Base-by-base conservation (phyloP, 768 basidiomycete genomes). In the Polyporus arcularius region DNA sequence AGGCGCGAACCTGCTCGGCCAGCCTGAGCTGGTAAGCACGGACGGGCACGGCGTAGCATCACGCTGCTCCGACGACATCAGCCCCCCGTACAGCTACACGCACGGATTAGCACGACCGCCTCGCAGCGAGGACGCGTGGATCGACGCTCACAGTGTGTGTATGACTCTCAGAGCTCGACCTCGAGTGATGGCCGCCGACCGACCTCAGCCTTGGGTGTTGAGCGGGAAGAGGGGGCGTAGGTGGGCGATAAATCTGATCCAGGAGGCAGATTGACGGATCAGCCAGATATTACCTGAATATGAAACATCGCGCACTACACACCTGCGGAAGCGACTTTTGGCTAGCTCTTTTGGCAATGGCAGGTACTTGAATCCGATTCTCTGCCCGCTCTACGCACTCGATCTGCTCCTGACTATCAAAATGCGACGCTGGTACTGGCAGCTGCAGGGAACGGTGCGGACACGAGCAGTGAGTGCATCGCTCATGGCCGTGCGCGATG, bases 151-250 rank as follows among this genome's bases (percentile, higher is more conserved):
- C 61, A 6, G 52, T 58, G 26, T 47, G 21, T 15, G 55, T 46
- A n/a, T 54, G 41, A 56, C 61, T 58, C 47, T 52, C 43, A 8
- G 62, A 58, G 57, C 62, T 59, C 28, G 45, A 52, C 14, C 50
- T 47, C 16, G 57, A 55, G 40, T 40, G 50, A 4, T 59, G 57
- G 12, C 48, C 21, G 28, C 46, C 46, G 21, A 30, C 54, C 18
- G 60, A n/a, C 18, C 63, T 51, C 55, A 53, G 55, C 49, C 55
- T 54, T 55, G 63, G 54, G 43, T 63, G 60, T 28, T 59, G 52
- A n/a, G 65, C 68, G 28, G 63, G 68, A 3, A 69, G 56, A 18
- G 73, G 73, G 47, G 73, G 73, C 15, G 73, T 74, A 14, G 73
- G 73, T 32, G 73, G 73, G 26, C 73, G 71, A 63, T 71, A 74